phyloP scores from a whole-genome alignment of 2,329 filamentous ascomycete genomes.

The Bipolaris bicolor region DNA sequence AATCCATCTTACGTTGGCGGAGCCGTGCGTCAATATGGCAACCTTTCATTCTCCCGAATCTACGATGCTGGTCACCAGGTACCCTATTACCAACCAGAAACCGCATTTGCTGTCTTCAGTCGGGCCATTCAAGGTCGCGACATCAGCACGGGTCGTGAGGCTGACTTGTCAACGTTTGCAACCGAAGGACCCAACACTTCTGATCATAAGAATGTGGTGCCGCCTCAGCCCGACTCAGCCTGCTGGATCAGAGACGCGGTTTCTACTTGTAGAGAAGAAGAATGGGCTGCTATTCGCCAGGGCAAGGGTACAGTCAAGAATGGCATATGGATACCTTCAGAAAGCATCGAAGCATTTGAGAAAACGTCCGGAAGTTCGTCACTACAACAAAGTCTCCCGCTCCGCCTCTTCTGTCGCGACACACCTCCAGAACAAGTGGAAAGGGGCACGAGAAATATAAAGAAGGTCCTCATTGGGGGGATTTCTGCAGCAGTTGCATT shows the following conservation, averaged over 20 bases:
- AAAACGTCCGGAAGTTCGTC: conserved; percentile 6
- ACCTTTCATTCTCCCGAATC: conserved; percentile 60
- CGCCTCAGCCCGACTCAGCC: conserved; percentile 57
- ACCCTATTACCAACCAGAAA: conserved; percentile 52
- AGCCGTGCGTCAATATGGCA: conserved; percentile 75
- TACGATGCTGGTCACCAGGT: conserved; percentile 61
- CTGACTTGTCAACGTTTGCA: conserved; percentile 60
- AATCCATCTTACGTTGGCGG: conserved; percentile 72
- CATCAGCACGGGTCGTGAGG: conserved; percentile 56
- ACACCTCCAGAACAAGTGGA: background rate
- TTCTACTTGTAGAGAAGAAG: conserved; percentile 60
- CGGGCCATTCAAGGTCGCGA: conserved; percentile 58
- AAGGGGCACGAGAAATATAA: background rate
- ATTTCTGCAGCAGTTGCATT: conserved; percentile 5
- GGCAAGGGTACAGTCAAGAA: conserved; percentile 51
- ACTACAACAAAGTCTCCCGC: background rate
- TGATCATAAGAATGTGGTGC: conserved; percentile 61
- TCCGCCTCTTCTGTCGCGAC: background rate
- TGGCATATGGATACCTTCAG: conserved; percentile 28
- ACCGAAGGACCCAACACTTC: conserved; percentile 65
- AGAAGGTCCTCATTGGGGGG: conserved; percentile 3
- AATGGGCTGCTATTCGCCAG: conserved; percentile 55
- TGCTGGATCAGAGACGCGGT: conserved; percentile 64
- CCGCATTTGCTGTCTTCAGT: conserved; percentile 59
- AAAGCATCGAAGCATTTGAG: background rate